Evolutionary conservation across 225 moss, liverwort and hornwort species (phyloP), one percentile per base, ranked within the genome.

Genomic region (Physcomitrium patens): DNA sequence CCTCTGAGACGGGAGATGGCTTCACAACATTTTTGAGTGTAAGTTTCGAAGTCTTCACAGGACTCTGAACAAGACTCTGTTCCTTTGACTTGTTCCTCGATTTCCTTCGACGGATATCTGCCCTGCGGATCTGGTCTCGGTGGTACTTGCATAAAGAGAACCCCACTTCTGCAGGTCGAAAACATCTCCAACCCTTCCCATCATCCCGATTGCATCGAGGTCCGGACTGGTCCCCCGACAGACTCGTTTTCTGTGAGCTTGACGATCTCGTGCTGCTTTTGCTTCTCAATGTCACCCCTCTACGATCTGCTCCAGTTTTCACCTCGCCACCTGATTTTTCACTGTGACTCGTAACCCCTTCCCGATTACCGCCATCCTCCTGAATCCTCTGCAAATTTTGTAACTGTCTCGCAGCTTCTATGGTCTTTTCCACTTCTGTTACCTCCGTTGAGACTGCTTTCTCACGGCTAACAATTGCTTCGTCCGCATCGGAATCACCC

Each of bases 131-230:
- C 60, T 83, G 86, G 66, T 86, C 83, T 8, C 81, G 80, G 50
- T 83, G 86, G 15, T 86, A 80, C 28, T 76, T 69, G 76, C 86
- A 83, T 69, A 86, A 31, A 50, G 86, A 72, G 66, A 72, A 86
- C 57, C 81, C 83, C 13, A 73, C 41, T 73, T 86, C 86, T 17
- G 86, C 80, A 37, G 68, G 51, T 41, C 86, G 78, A 43, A 45
- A 43, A 72, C 86, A 86, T 31, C 83, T 78, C 86, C 86, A 86
- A 12, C 86, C 83, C 63, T 83, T 86, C 14, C 83, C 83, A 13
- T 79, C 83, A 47, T 85, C 81, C 26, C 77, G 80, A 71, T 75
- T 81, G 76, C 79, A 79, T 18, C 76, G 76, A 47, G 83, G 74
- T 53, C 37, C 58, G 14, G 53, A 14, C 27, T 69, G 46, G 51